These are phyloP conservation scores for Fusarium piperis DNA, from an alignment of 2,329 filamentous ascomycete species.

Conservation along the genomic window DNA sequence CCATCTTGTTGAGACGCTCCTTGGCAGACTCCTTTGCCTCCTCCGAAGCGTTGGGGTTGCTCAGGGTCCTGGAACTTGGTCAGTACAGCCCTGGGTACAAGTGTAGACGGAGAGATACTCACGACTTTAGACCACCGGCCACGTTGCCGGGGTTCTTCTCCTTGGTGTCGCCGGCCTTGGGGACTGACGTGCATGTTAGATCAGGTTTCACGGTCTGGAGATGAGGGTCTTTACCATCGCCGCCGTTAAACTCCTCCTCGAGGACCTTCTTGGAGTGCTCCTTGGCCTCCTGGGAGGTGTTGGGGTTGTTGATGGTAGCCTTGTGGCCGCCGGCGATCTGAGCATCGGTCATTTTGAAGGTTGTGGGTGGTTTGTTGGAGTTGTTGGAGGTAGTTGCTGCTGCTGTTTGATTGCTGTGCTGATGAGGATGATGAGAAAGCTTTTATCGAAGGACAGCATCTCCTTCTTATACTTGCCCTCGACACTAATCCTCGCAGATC, in stretches of 20 bases:
- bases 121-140: constrained; percentile 62
- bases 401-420: neutral
- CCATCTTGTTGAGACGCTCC: constrained; percentile 55
- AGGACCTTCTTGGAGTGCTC: constrained; percentile 63
- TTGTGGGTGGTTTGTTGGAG: neutral
- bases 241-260: constrained; percentile 59
- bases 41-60: constrained; percentile 65
- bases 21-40: constrained; percentile 66
- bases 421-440: neutral
- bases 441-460: neutral
- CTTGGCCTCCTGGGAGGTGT: constrained; percentile 65
- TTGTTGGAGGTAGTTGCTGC: neutral
- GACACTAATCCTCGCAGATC: neutral
- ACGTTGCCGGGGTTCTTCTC: constrained; percentile 66
- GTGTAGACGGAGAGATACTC: constrained; percentile 32
- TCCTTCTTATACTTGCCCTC: constrained; percentile 27
- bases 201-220: neutral
- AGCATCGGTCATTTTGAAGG: constrained; percentile 58
- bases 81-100: neutral
- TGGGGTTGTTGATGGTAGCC: constrained; percentile 66
- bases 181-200: constrained; percentile 30
- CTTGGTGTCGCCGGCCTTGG: constrained; percentile 46
- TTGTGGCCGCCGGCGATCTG: constrained; percentile 68
- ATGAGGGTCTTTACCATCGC: constrained; percentile 43
- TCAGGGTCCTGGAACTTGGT: constrained; percentile 52